Evolutionary conservation across 805 yeast species (phyloP), one percentile per base, ranked within the genome.

Genomic region (Candida taoyuanica): DNA sequence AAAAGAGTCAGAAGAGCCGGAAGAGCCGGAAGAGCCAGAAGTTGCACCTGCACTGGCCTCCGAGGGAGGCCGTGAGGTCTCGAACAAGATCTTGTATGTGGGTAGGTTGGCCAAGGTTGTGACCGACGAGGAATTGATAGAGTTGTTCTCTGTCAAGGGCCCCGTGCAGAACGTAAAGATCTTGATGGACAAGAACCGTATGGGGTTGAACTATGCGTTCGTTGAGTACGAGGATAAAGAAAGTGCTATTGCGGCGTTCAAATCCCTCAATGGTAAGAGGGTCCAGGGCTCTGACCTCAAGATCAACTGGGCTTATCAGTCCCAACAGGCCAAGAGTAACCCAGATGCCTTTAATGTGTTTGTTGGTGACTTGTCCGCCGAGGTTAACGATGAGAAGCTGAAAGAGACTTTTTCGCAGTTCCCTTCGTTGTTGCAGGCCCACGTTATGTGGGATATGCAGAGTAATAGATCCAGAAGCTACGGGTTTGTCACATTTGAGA

Each of bases 371-470:
- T 70, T 87, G 49, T 77, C 86, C 28, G 70, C 82, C 7, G 95
- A 88, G 52, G 81, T 88, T 26, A 80, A 84, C 55, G 96, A 88
- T 61, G 94, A 83, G 48, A 56, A 75, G 14, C 70, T 87, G 45
- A 68, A 68, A 36, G 63, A 60, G 31, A 68, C 82, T 11, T 87
- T 87, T 55, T 49, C 65, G 5, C 65, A 67, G 39, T 83, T 74
- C 58, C 66, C 68, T 14, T 73, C 87, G 1, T 65, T 84, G 52
- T 65, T 76, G 33, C 93, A 85, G 59, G 96, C 95, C 11, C 88
- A 87, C 50, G 96, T 87, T 23, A 88, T 87, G 96, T 87, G 96
- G 96, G 96, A 88, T 59, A 85, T 86, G 94, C 89, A 85, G 59
- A 82, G 93, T 18, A 93, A 94, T 30, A 71, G 95, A 56, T 85